These are phyloP conservation scores for Plasmodium sp. DNA, from an alignment of 169 alveolate genomes.

Conservation along the genomic window DNA sequence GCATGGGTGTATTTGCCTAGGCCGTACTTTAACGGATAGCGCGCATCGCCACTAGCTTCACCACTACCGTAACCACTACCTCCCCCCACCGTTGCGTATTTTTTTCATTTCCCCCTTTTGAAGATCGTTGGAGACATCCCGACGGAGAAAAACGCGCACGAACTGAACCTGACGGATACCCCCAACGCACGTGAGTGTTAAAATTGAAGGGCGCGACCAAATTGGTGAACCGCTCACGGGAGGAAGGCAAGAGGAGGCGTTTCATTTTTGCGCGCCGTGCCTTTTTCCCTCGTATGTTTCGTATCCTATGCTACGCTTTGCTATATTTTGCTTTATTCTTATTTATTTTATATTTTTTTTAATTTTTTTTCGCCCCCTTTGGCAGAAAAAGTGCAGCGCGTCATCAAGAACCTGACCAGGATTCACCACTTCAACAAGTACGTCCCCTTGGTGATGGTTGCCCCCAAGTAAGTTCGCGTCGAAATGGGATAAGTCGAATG, in stretches of 20 bases:
- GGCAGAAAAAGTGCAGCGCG: constrained; percentile 54
- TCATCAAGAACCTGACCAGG: constrained; percentile 42
- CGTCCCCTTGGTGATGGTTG: constrained; percentile 58
- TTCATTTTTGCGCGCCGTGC: background rate
- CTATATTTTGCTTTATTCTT: background rate
- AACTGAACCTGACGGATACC: constrained; percentile 28
- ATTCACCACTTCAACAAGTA: constrained; percentile 43
- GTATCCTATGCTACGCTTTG: background rate
- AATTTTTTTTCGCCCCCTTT: background rate
- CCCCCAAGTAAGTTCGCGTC: constrained; percentile 46
- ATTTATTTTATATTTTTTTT: background rate
- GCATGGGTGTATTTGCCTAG: background rate
- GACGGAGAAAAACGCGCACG: constrained; percentile 44
- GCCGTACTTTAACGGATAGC: background rate
- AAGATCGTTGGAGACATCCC: constrained; percentile 65
- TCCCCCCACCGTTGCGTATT: background rate
- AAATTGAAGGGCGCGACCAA: background rate
- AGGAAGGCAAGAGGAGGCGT: background rate
- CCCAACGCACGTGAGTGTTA: constrained; percentile 22
- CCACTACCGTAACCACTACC: background rate
- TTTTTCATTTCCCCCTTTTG: background rate
- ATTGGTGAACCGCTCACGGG: background rate
- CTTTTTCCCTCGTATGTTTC: background rate
- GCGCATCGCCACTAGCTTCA: background rate
- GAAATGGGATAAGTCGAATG: background rate